A percentile compares a stretch with the other conserved stretches of the same genome.
Conservation (phyloP, 148 eudicot genomes). For the Diospyros kaki region DNA sequence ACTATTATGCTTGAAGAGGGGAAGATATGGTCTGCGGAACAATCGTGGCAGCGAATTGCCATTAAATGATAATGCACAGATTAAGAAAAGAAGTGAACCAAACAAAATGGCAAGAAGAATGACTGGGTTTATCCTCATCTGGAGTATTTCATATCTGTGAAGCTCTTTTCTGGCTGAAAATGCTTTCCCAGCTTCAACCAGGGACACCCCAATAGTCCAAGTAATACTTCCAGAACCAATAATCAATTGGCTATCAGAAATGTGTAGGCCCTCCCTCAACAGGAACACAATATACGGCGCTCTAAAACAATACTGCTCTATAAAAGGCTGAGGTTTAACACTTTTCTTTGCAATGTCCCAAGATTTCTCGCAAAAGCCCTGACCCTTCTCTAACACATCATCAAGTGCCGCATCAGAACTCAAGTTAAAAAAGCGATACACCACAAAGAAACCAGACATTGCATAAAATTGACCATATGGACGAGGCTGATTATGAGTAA, state of each 20-base stretch:
- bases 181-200: slow-evolving; percentile 88
- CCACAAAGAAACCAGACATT: slow-evolving; percentile 95
- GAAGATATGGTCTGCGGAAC: slow-evolving; percentile 55
- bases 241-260: slow-evolving; percentile 61
- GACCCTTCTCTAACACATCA: slow-evolving; percentile 84
- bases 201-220: slow-evolving; percentile 96
- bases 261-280: slow-evolving; percentile 87
- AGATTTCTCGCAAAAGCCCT: slow-evolving; percentile 59
- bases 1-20: slow-evolving; percentile 65
- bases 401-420: slow-evolving; percentile 75
- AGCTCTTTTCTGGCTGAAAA: slow-evolving; percentile 43
- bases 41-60: slow-evolving; percentile 58
- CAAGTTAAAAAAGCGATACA: slow-evolving; percentile 89
- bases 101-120: slow-evolving; percentile 54
- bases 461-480: slow-evolving; percentile 88
- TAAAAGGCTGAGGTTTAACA: slow-evolving; percentile 89
- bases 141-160: slow-evolving; percentile 48
- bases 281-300: slow-evolving; percentile 79
- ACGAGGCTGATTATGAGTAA: slow-evolving; percentile 67
- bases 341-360: slow-evolving; percentile 86
- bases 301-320: slow-evolving; percentile 97
- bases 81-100: slow-evolving; percentile 45
- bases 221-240: slow-evolving; percentile 96
- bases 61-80: slow-evolving; percentile 54
- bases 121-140: slow-evolving; percentile 64